Evolutionary conservation across 1,284 basidiomycete species (phyloP).

Genomic region (Phylloporus sp.): DNA sequence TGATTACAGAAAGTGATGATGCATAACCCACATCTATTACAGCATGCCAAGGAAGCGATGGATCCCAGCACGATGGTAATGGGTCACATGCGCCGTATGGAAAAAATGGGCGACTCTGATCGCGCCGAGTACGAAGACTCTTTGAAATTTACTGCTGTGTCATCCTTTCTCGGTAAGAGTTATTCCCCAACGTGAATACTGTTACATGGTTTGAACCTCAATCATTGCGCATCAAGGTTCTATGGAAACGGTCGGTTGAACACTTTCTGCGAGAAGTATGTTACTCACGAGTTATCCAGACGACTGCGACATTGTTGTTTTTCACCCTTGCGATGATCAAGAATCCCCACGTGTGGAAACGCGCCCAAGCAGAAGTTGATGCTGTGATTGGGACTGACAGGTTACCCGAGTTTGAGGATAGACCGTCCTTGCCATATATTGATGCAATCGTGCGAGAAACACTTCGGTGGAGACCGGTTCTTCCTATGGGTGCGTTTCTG

Average conservation of each 20-base stretch:
- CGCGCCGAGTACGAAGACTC: not conserved
- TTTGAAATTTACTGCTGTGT: not conserved
- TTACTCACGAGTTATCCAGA: constrained; percentile 9
- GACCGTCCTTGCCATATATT: constrained; percentile 49
- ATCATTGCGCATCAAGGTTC: not conserved
- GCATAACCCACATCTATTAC: too few species aligned
- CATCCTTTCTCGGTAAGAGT: constrained; percentile 3
- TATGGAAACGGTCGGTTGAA: not conserved
- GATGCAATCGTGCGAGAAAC: constrained; percentile 49
- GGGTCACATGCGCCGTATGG: not conserved
- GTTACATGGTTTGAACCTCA: not conserved
- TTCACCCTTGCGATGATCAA: constrained; percentile 46
- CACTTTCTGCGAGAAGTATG: not conserved
- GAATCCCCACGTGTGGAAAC: constrained; percentile 41
- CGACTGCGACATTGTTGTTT: constrained; percentile 13
- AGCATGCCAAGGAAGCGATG: constrained; percentile 1
- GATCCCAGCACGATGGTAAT: not conserved
- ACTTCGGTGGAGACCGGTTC: constrained; percentile 30
- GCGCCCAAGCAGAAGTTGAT: constrained; percentile 50
- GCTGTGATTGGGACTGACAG: constrained; percentile 42
- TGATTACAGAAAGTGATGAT: not conserved
- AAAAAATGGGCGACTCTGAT: not conserved
- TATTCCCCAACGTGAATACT: not conserved
- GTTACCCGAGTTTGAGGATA: constrained; percentile 48
- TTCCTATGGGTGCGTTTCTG: constrained; percentile 20